Conservation (phyloP, 331 rosid species). For the Stylosanthes scabra region DNA sequence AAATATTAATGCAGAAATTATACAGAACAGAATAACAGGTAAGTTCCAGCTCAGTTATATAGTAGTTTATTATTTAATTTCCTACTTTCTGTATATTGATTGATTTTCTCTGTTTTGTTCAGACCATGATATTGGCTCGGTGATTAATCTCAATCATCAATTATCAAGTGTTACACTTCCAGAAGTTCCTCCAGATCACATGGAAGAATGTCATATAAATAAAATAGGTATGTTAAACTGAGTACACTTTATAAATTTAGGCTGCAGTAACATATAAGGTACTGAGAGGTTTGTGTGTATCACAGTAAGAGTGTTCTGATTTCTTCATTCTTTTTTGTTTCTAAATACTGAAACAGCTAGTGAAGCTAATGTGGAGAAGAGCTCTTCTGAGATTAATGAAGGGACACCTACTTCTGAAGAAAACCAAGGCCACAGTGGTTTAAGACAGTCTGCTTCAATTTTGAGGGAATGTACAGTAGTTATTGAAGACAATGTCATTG, state of each 20-base stretch:
- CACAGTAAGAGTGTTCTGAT: slow-evolving; percentile 10
- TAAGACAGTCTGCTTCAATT: slow-evolving; percentile 29
- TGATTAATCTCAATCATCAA: slow-evolving; percentile 31
- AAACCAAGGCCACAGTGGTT: slow-evolving; percentile 38
- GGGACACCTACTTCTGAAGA: slow-evolving; percentile 39
- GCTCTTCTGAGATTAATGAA: slow-evolving; percentile 34
- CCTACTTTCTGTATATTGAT: slow-evolving; percentile 10
- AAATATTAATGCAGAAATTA: slow-evolving; percentile 42
- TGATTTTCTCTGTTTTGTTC: slow-evolving; percentile 40
- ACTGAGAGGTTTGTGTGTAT: not conserved
- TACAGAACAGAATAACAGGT: slow-evolving; percentile 42
- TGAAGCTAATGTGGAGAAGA: slow-evolving; percentile 47
- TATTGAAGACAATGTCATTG: slow-evolving; percentile 28
- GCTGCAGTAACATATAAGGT: not conserved
- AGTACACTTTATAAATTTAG: slow-evolving; percentile 16
- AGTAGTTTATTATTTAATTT: slow-evolving; percentile 2
- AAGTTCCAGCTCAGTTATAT: slow-evolving; percentile 32
- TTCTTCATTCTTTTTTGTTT: slow-evolving; percentile 23
- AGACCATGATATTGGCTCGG: slow-evolving; percentile 43
- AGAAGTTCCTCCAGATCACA: slow-evolving; percentile 34
- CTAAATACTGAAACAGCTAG: slow-evolving; percentile 35
- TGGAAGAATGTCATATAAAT: slow-evolving; percentile 38
- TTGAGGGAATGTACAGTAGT: slow-evolving; percentile 21
- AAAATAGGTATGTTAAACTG: slow-evolving; percentile 42
- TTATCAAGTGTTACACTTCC: slow-evolving; percentile 24